A percentile compares a stretch with the other conserved stretches of the same genome.
Conservation (phyloP, 306 rosid genomes). For the Macrotyloma uniflorum region DNA sequence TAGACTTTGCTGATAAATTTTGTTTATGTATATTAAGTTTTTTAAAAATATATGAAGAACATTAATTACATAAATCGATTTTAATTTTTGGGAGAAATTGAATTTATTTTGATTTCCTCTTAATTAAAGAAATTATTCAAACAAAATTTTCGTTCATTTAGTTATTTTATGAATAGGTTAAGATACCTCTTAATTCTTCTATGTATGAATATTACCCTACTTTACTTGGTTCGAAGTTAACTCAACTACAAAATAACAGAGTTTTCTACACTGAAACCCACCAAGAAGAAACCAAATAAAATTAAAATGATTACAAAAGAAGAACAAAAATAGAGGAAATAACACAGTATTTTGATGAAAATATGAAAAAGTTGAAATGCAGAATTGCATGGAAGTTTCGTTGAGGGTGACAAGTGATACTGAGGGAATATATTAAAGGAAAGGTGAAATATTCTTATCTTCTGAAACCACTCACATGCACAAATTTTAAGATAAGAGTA, state of each 20-base stretch:
- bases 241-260: neutral
- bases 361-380: conserved; percentile 50
- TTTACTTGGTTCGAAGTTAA: too few relatives aligned
- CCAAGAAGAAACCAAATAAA: neutral
- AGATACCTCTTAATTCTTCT: too few relatives aligned
- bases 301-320: neutral
- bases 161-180: too few relatives aligned
- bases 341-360: neutral
- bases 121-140: neutral
- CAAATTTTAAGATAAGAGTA: too few relatives aligned
- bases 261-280: neutral
- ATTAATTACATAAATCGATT: too few relatives aligned
- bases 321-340: too few relatives aligned
- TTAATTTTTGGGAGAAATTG: neutral
- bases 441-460: conserved; percentile 46
- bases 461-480: conserved; percentile 7
- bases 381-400: conserved; percentile 64
- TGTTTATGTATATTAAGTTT: too few relatives aligned
- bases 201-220: too few relatives aligned
- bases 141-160: neutral
- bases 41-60: too few relatives aligned
- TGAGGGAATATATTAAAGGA: conserved; percentile 60
- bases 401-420: conserved; percentile 60
- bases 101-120: neutral
- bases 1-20: too few relatives aligned